Evolutionary conservation across 495 filamentous ascomycete genomes (phyloP).

Genomic region (Durotheca rogersii): DNA sequence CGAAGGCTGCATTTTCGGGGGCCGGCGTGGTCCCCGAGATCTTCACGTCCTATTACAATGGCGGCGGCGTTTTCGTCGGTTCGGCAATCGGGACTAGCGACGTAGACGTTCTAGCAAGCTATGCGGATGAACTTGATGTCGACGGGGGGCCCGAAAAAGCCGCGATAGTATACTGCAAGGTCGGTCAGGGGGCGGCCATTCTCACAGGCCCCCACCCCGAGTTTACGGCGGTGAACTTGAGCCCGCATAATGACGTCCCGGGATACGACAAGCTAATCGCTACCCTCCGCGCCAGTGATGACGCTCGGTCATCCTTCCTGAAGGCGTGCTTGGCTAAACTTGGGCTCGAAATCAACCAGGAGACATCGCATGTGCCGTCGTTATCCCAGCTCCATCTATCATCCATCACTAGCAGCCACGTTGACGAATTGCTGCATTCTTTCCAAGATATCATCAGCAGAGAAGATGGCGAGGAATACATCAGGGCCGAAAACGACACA

Average conservation of each 20-base stretch:
- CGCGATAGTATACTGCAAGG: slow-evolving; percentile 82
- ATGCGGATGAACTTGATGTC: slow-evolving; percentile 72
- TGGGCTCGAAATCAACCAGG: slow-evolving; percentile 72
- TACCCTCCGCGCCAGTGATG: slow-evolving; percentile 68
- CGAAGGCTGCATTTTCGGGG: slow-evolving; percentile 58
- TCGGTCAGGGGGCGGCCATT: slow-evolving; percentile 79
- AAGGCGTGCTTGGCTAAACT: slow-evolving; percentile 81
- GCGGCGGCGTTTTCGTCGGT: slow-evolving; percentile 92
- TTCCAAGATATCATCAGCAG: slow-evolving; percentile 67
- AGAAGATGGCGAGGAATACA: slow-evolving; percentile 68
- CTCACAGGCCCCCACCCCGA: slow-evolving; percentile 93
- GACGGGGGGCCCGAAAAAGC: slow-evolving; percentile 70
- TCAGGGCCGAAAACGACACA: slow-evolving; percentile 82
- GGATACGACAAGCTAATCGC: slow-evolving; percentile 69
- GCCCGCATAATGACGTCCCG: slow-evolving; percentile 58
- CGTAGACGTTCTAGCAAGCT: slow-evolving; percentile 82
- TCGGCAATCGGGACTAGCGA: slow-evolving; percentile 61
- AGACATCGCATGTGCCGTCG: slow-evolving; percentile 69
- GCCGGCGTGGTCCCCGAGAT: slow-evolving; percentile 55
- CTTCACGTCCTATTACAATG: slow-evolving; percentile 88
- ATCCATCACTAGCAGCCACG: slow-evolving; percentile 61
- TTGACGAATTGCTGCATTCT: slow-evolving; percentile 64
- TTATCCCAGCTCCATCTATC: slow-evolving; percentile 86
- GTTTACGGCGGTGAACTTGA: slow-evolving; percentile 83
- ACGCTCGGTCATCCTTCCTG: slow-evolving; percentile 69